A percentile compares a stretch with the other conserved stretches of the same genome.
These are phyloP conservation scores for Yamagishiella unicocca DNA, from an alignment of 139 green algal genomes.

Conservation along the genomic window DNA sequence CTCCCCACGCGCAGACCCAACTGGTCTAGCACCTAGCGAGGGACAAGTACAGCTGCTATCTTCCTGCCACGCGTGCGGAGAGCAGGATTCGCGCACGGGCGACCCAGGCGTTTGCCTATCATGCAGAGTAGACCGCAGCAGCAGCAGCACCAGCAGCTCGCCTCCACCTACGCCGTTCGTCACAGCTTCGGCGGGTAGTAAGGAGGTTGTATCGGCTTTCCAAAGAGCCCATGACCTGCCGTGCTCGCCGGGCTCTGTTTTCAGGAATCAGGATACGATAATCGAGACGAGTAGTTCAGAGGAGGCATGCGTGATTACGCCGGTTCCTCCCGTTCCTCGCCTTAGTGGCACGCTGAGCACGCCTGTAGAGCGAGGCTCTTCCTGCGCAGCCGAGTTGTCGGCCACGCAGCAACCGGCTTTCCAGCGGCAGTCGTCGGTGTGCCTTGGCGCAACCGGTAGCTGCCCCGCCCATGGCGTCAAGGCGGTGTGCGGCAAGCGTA, in stretches of 20 bases:
- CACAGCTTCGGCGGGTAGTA: background rate
- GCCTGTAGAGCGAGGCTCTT: background rate
- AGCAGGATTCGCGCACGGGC: background rate
- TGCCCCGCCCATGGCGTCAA: slow-evolving; percentile 73
- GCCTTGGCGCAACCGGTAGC: background rate
- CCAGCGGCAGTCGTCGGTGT: slow-evolving; percentile 23
- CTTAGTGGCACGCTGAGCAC: slow-evolving; percentile 29
- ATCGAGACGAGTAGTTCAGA: slow-evolving; percentile 33
- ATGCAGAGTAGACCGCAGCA: background rate
- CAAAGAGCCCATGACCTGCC: background rate
- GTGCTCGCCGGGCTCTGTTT: slow-evolving; percentile 19
- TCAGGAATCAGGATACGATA: slow-evolving; percentile 41
- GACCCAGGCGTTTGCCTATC: background rate
- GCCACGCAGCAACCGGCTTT: background rate
- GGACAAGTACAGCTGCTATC: background rate
- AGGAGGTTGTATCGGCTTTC: slow-evolving; percentile 35
- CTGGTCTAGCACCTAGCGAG: background rate
- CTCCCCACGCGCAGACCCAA: slow-evolving; percentile 13
- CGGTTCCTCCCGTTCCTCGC: background rate
- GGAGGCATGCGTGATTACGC: background rate
- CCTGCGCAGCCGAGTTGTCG: background rate
- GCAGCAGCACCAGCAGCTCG: background rate
- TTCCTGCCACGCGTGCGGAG: background rate
- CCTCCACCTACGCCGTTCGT: slow-evolving; percentile 32
- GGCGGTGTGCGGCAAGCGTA: slow-evolving; percentile 75